Evolutionary conservation across 192 early-diverging fungal species (phyloP).

Genomic region (Entomortierella chlamydospora): DNA sequence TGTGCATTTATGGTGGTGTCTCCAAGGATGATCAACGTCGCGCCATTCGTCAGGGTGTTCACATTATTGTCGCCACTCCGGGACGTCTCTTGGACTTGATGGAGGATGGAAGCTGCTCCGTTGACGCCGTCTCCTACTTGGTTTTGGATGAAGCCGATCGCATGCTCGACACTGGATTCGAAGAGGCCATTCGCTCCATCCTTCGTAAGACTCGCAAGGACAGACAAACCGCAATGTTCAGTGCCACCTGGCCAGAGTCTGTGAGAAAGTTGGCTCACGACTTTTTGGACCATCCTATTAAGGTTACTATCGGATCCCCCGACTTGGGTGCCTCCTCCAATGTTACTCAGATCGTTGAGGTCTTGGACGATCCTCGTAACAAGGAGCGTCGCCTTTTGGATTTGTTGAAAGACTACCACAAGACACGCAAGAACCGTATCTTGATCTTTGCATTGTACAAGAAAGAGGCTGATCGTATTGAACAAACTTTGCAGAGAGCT

Average conservation of each 20-base stretch:
- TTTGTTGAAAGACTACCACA: constrained; percentile 87
- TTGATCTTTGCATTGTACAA: constrained; percentile 97
- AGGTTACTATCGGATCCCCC: constrained; percentile 88
- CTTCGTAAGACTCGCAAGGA: constrained; percentile 76
- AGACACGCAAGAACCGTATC: constrained; percentile 85
- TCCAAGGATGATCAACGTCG: constrained; percentile 77
- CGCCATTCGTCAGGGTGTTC: constrained; percentile 63
- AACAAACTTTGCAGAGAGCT: constrained; percentile 73
- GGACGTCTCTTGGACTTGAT: constrained; percentile 95
- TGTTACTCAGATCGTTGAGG: constrained; percentile 92
- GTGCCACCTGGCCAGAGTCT: constrained; percentile 93
- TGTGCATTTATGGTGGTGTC: constrained; percentile 93
- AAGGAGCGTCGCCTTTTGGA: constrained; percentile 83
- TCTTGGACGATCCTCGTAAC: constrained; percentile 76
- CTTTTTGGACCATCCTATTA: constrained; percentile 83
- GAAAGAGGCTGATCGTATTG: constrained; percentile 91
- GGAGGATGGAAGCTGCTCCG: constrained; percentile 82
- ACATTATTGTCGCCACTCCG: constrained; percentile 95
- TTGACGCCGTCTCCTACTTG: constrained; percentile 85
- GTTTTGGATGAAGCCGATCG: constrained; percentile 98
- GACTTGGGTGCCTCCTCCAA: constrained; percentile 89
- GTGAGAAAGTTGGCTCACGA: constrained; percentile 88
- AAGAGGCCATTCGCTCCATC: constrained; percentile 90
- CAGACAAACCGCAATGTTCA: constrained; percentile 96
- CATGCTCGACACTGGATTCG: constrained; percentile 97